Percentiles rank a stretch among this genome's conserved stretches.
These are phyloP conservation scores for Dichotomopilus funicola DNA, from an alignment of 2,329 filamentous ascomycete genomes.

Conservation along the genomic window DNA sequence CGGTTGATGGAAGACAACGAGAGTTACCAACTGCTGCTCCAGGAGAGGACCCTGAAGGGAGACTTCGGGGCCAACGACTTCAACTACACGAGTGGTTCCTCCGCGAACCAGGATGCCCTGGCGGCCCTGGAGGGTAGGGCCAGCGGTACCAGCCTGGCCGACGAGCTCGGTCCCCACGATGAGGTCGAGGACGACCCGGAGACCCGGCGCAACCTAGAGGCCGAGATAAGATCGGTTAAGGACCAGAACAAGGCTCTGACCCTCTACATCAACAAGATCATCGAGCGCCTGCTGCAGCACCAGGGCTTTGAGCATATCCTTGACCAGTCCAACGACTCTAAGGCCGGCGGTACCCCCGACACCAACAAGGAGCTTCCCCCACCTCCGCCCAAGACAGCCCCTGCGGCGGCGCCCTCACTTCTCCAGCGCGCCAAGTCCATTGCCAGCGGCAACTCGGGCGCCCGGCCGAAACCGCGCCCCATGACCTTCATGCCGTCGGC, in stretches of 20 bases:
- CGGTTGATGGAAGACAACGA: conserved; percentile 98
- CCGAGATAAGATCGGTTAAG: conserved; percentile 71
- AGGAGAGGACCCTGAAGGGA: conserved; percentile 91
- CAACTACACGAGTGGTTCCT: conserved; percentile 55
- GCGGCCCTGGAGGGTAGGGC: conserved; percentile 55
- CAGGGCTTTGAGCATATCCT: conserved; percentile 93
- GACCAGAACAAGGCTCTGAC: conserved; percentile 97
- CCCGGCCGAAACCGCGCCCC: conserved; percentile 46
- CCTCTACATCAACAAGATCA: conserved; percentile 98
- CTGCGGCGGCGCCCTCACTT: conserved; percentile 40
- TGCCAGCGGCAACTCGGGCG: conserved; percentile 36
- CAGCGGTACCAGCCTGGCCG: conserved; percentile 60
- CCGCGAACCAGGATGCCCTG: conserved; percentile 56
- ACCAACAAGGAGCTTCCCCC: conserved; percentile 81
- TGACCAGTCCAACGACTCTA: conserved; percentile 65
- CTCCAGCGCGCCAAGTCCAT: conserved; percentile 58
- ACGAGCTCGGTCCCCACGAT: conserved; percentile 69
- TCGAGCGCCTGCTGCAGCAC: conserved; percentile 87
- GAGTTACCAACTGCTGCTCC: conserved; percentile 89
- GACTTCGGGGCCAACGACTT: conserved; percentile 83
- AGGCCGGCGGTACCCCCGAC: conserved; percentile 39
- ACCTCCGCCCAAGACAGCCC: conserved; percentile 49
- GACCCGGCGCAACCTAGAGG: conserved; percentile 62
- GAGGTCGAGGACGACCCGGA: conserved; percentile 37
- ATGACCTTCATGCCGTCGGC: conserved; percentile 48